Base-by-base conservation (phyloP, 2,329 filamentous ascomycete genomes). In the Teratosphaeria zuluensis region DNA sequence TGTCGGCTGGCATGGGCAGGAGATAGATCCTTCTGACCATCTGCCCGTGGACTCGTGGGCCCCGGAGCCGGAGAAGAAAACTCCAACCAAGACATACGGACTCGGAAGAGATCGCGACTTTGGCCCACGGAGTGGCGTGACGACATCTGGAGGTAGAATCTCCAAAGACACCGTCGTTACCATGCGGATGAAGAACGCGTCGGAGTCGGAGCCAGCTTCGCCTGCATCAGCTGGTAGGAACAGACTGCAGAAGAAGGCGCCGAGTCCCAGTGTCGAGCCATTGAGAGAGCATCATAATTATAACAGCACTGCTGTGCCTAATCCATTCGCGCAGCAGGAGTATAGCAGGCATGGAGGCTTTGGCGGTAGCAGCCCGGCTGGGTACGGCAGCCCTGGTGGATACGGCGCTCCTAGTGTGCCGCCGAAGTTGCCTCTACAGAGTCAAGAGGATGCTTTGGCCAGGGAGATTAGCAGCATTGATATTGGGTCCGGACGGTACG, bases 1-100 rank as follows among this genome's bases (percentile, higher is more conserved):
- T 61, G 84, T 91, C 56, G 87, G 84, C 1, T 81, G 88, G 62
- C 87, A 90, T 68, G 89, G 89, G 6, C 81, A 86, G 58, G 86
- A 90, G 66, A 81, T 92, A 58, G 89, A 92, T 68, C 89, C 89
- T 0, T 90, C 87, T 0, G 89, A 92, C 71, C 88, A 92, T 68
- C 78, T 92, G 14, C 89, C 89, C 0, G 82, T 90, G 69, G 84
- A 89, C 58, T 84, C 84, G 1, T 91, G 87, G 87, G 88, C 88
- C 1, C 87, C 88, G 0, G 88, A 91, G 66, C 88, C 88, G 0
- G 86, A 89, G 64, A 79, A 81, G 24, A 87, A 85, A 59, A 69
- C 66, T 4, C 70, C 70, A 1, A 67, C 62, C 32, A 72, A 72
- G 59, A 68, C 68, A 7, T 73, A 73, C 54, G 70, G 70, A 3